These are phyloP conservation scores for Phaffomyces thermotolerans DNA, from an alignment of 805 yeast species.

Conservation along the genomic window DNA sequence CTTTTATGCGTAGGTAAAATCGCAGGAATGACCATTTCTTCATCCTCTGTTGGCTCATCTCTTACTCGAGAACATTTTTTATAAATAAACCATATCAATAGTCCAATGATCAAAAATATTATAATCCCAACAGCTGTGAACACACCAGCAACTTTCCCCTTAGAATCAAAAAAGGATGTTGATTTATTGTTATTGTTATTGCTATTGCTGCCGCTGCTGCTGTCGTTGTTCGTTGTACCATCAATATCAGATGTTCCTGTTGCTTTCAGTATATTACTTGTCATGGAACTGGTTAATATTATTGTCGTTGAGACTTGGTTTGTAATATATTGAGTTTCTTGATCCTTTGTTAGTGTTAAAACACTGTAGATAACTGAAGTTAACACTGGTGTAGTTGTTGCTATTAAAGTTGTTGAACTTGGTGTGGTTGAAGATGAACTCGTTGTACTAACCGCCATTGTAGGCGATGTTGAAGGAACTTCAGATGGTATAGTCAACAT, in stretches of 20 bases:
- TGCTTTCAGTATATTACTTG: too few relatives aligned
- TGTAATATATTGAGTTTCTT: conserved; percentile 8
- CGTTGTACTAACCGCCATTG: conserved; percentile 10
- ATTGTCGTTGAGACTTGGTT: conserved; percentile 6
- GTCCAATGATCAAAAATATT: conserved; percentile 35
- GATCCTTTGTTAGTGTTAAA: conserved; percentile 4
- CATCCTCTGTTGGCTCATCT: conserved; percentile 7
- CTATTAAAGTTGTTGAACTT: conserved; percentile 1
- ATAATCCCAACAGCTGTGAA: conserved; percentile 75
- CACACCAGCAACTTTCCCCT: conserved; percentile 81
- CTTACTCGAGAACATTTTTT: neutral
- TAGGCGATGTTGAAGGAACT: conserved; percentile 3
- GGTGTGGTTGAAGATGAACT: conserved; percentile 2
- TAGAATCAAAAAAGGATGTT: conserved; percentile 49
- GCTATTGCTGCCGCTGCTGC: neutral
- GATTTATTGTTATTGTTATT: neutral
- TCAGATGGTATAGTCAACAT: too few relatives aligned
- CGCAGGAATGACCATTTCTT: conserved; percentile 9
- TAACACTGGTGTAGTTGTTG: conserved; percentile 6
- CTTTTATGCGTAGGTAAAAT: neutral
- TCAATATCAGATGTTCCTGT: neutral
- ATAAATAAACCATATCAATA: conserved; percentile 35
- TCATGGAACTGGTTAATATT: neutral
- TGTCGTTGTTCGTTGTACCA: neutral
- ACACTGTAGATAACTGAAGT: conserved; percentile 7